Percentiles rank a stretch among this genome's conserved stretches.
Evolutionary conservation across 225 moss, liverwort and hornwort genomes (phyloP).

Genomic region (Straminergon stramineum): DNA sequence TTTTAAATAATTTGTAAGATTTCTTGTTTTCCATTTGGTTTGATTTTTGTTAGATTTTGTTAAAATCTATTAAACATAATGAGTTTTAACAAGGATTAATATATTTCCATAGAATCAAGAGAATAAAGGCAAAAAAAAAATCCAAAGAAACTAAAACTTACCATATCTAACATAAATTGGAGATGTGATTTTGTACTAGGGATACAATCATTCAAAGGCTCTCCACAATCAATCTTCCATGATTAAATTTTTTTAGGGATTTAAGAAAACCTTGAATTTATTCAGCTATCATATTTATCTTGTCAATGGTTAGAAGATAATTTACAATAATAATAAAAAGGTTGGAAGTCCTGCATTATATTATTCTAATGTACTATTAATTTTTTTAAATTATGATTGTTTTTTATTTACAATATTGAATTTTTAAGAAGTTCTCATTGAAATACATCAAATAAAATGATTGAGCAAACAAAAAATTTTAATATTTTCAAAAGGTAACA

Average conservation of each 20-base stretch:
- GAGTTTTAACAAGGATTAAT: too few relatives aligned
- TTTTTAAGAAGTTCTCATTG: not conserved
- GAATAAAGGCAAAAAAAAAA: not conserved
- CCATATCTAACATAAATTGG: not conserved
- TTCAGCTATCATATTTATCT: not conserved
- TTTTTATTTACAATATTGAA: not conserved
- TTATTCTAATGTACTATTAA: not conserved
- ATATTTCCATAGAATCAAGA: not conserved
- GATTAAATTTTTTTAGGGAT: too few relatives aligned
- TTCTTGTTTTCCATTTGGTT: not conserved
- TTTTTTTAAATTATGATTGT: fast-evolving
- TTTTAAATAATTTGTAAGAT: not conserved
- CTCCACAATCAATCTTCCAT: not conserved
- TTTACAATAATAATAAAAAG: not conserved
- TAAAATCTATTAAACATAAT: not conserved
- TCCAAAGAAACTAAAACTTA: not conserved
- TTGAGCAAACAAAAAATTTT: not conserved
- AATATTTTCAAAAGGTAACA: not conserved
- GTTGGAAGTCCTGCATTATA: not conserved
- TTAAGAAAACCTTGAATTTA: not conserved
- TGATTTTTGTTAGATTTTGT: not conserved
- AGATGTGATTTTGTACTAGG: not conserved
- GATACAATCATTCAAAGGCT: not conserved
- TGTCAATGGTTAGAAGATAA: too few relatives aligned
- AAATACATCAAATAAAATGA: not conserved